Percentiles rank a stretch among this genome's conserved stretches.
Conservation (phyloP, 305 asterid genomes). For the Fraxinus platypoda region DNA sequence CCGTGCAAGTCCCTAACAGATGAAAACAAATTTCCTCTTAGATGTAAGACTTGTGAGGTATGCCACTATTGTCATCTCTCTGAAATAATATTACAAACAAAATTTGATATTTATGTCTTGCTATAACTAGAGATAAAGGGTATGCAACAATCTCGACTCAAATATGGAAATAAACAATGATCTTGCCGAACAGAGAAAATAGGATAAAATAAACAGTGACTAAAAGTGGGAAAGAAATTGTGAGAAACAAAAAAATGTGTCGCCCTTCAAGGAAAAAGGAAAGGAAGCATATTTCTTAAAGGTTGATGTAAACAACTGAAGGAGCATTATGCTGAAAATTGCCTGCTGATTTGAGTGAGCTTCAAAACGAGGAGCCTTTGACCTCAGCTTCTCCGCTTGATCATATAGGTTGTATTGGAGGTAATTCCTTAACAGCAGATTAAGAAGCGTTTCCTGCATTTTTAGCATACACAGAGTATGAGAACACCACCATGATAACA, state of each 20-base stretch:
- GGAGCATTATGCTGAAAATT: conserved; percentile 23
- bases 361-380: conserved; percentile 66
- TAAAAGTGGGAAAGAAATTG: neutral
- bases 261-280: neutral
- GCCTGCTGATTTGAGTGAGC: conserved; percentile 76
- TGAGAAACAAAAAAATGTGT: neutral
- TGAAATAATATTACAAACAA: neutral
- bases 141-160: conserved; percentile 8
- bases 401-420: conserved; percentile 70
- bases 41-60: neutral
- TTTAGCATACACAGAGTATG: neutral
- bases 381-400: conserved; percentile 68
- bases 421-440: conserved; percentile 61
- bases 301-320: neutral
- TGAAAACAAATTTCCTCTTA: neutral
- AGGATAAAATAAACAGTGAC: neutral
- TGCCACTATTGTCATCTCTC: neutral
- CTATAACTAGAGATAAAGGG: neutral
- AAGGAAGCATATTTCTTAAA: neutral
- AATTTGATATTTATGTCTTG: neutral
- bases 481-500: neutral
- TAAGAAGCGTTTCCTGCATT: conserved; percentile 65
- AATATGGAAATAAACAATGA: conserved; percentile 7
- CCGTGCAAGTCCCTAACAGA: neutral
- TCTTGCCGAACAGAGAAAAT: neutral